Base-by-base conservation (phyloP, 345 rosid genomes). In the Luvunga scandens region DNA sequence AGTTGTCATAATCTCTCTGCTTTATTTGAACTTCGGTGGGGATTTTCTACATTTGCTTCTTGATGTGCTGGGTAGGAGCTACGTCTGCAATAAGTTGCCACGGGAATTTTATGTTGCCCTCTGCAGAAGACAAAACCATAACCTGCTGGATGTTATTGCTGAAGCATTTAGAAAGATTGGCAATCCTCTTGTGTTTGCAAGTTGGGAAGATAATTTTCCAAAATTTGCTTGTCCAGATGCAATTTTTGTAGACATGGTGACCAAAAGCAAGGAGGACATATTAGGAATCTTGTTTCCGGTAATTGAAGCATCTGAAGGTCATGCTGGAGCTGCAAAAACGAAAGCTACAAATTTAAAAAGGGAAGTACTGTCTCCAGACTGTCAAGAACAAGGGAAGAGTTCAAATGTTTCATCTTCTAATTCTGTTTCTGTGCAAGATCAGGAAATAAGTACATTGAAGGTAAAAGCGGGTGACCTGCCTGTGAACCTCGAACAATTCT, bases 141-240 rank as follows among this genome's bases (percentile, higher is more conserved):
- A 16, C 55, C 0, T 25, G 12, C 66, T 13, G 25, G 73, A 69
- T 25, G 36, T 65, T 65, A 62, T 82, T 3, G 86, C 84, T 31
- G 75, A 81, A 72, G 90, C 86, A 6, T 77, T 82, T 10, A 50
- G 53, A 22, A 84, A n/a, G 50, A 78, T 81, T n/a, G 73, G 74
- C 33, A 81, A 86, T 72, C 86, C 88, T 64, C 84, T 87, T 18
- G 82, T 79, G 2, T 60, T 84, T 25, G 81, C 81, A 70, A 76
- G 56, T 76, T 33, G 69, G 10, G 64, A 42, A 8, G 48, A 42
- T 42, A 28, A 69, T 63, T 13, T 45, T 31, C 71, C 85, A 3
- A 38, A 28, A 4, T 64, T 27, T 39, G 33, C 5, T 6, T 53
- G 80, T 76, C 55, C 50, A 9, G 65, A 69, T 69, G 78, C 86